phyloP scores from a whole-genome alignment of 257 asterid genomes.

The Mentha longifolia region DNA sequence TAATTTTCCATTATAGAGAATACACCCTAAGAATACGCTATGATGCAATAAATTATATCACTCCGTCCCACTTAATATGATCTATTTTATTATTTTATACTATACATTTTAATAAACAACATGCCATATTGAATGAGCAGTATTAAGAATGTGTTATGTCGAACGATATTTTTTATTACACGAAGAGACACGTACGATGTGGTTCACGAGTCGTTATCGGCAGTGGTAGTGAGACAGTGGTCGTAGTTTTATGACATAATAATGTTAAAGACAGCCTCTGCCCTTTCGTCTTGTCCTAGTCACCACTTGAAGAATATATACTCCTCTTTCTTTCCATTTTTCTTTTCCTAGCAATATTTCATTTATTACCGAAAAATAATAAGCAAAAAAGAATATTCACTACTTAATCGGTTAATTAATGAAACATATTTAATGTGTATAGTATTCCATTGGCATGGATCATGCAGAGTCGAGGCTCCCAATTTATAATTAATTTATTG shows the following conservation, averaged over 20 bases:
- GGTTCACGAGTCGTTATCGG: constrained; percentile 32
- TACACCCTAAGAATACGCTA: no score
- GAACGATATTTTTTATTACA: no score
- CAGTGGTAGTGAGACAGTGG: constrained; percentile 6
- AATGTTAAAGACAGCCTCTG: constrained; percentile 29
- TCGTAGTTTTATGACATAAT: constrained; percentile 38
- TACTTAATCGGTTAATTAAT: no score
- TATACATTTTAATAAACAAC: no score
- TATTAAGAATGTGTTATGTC: no score
- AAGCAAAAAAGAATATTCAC: no score
- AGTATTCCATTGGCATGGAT: neutral
- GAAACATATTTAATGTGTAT: neutral
- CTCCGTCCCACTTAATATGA: no score
- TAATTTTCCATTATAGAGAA: no score
- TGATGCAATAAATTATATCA: no score
- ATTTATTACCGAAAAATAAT: no score
- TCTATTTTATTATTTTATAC: no score
- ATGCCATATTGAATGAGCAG: no score
- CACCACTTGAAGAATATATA: constrained; percentile 6
- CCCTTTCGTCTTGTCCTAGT: constrained; percentile 28
- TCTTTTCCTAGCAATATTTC: neutral
- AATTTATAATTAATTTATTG: neutral
- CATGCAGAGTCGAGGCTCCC: neutral
- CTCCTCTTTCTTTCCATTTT: neutral
- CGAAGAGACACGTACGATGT: neutral